phyloP scores from a whole-genome alignment of 78 protist species.

The Polysphondylium violaceum region DNA sequence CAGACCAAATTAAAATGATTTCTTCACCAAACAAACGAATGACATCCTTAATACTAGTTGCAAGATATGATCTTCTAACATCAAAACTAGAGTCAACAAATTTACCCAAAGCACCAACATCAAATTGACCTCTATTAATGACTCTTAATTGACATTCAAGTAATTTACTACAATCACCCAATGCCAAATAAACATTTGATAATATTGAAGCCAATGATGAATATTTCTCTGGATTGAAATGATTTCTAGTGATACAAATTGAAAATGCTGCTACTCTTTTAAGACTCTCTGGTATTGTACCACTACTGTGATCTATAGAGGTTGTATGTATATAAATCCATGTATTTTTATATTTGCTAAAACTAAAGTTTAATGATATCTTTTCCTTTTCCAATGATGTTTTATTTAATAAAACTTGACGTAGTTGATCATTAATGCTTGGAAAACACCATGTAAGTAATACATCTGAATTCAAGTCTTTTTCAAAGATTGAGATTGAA shows the following conservation, averaged over 20 bases:
- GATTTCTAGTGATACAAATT: constrained; percentile 51
- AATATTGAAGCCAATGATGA: constrained; percentile 64
- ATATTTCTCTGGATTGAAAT: constrained; percentile 84
- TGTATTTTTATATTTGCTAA: constrained; percentile 53
- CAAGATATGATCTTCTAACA: constrained; percentile 60
- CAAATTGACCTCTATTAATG: constrained; percentile 68
- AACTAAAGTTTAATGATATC: constrained; percentile 45
- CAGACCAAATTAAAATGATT: constrained; percentile 75
- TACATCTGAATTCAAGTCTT: constrained; percentile 51
- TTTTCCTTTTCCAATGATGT: constrained; percentile 36
- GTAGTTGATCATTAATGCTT: constrained; percentile 26
- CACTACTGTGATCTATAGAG: neutral
- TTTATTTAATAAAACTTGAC: constrained; percentile 50
- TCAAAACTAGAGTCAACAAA: constrained; percentile 57
- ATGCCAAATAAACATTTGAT: constrained; percentile 44
- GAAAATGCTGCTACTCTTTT: constrained; percentile 57
- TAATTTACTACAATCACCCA: constrained; percentile 71
- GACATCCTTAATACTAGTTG: constrained; percentile 75
- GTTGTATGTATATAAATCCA: constrained; percentile 73
- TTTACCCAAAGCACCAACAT: constrained; percentile 76
- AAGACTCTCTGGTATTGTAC: constrained; percentile 24
- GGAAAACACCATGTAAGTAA: constrained; percentile 68
- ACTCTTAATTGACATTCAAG: constrained; percentile 73
- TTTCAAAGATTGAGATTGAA: constrained; percentile 59
- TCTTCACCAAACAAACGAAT: constrained; percentile 72